Base-by-base conservation (phyloP, 495 filamentous ascomycete genomes). In the Aspergillus indologenus region DNA sequence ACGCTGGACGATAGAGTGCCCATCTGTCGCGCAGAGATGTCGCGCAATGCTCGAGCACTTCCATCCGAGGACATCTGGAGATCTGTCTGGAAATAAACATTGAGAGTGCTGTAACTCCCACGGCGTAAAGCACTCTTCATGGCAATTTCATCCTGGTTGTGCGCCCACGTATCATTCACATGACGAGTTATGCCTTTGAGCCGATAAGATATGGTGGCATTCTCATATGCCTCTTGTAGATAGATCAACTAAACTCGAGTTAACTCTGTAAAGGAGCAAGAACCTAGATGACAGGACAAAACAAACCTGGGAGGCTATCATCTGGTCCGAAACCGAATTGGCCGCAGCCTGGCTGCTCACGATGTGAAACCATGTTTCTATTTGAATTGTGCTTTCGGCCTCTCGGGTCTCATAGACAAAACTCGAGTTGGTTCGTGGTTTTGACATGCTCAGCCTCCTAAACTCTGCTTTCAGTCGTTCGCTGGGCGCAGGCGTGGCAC, bases 101-200 rank as follows among this genome's bases (percentile, higher is more conserved):
- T 83, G 12, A 83, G 64, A 5, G 75, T 77, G 29, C 56, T 59
- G 60, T 83, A 83, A 47, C 48, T 75, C 45, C 81, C 80, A 56
- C 65, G 68, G 15, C 87, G 85, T 2, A 92, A 79, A 5, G 83
- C 76, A 5, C 83, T 67, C 61, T 91, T 92, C 65, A 87, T 82
- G 2, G 82, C 79, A 2, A 79, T 59, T 34, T 87, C 87, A 40
- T 87, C 82, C 15, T 81, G 65, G 44, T 84, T 80, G n/a, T 81
- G 79, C 24, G 91, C 79, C 64, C 89, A 88, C 17, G 80, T 78
- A 56, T 88, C 86, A 65, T 88, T 90, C 62, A 90, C 78, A 14
- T 86, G 88, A 58, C 88, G 88, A 20, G 89, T 86, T 22, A 91
- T 73, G 46, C 86, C 83, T 64, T 85, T 75, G n/a, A 92, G 64